Percentiles rank a stretch among this genome's conserved stretches.
phyloP scores from a whole-genome alignment of 495 filamentous ascomycete genomes.

The Hypomontagnella monticulosa region DNA sequence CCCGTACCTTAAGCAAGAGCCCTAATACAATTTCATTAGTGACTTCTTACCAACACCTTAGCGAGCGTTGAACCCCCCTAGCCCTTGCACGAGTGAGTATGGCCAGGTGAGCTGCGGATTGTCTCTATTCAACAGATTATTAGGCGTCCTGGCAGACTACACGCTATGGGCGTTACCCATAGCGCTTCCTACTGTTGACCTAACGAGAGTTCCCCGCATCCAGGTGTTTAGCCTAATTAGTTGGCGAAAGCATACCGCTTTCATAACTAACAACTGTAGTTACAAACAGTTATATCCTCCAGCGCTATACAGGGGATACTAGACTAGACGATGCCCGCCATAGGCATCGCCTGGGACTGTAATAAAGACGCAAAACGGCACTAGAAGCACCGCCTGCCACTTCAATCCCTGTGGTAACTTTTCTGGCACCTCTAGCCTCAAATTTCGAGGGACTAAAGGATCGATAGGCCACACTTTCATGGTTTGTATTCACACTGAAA shows the following conservation, averaged over 20 bases:
- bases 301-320: too few species aligned
- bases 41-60: too few species aligned
- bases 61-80: slow-evolving; percentile 43
- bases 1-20: slow-evolving; percentile 47
- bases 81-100: too few species aligned
- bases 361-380: too few species aligned
- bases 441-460: slow-evolving; percentile 15
- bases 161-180: slow-evolving; percentile 32
- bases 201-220: slow-evolving; percentile 2
- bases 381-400: too few species aligned
- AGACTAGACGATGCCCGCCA: slow-evolving; percentile 1
- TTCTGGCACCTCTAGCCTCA: slow-evolving; percentile 14
- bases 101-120: slow-evolving; percentile 18
- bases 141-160: slow-evolving; percentile 2
- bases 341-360: slow-evolving; percentile 1
- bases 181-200: not conserved
- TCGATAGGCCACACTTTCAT: slow-evolving; percentile 14
- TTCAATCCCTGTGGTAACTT: slow-evolving; percentile 12
- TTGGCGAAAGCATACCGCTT: not conserved
- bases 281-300: too few species aligned
- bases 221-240: not conserved
- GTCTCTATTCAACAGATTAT: slow-evolving; percentile 1
- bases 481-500: slow-evolving; percentile 15
- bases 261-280: not conserved
- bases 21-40: too few species aligned